Evolutionary conservation across 192 early-diverging fungal genomes (phyloP), one percentile per base, ranked within the genome.

Genomic region (Blastocladiella britannica): DNA sequence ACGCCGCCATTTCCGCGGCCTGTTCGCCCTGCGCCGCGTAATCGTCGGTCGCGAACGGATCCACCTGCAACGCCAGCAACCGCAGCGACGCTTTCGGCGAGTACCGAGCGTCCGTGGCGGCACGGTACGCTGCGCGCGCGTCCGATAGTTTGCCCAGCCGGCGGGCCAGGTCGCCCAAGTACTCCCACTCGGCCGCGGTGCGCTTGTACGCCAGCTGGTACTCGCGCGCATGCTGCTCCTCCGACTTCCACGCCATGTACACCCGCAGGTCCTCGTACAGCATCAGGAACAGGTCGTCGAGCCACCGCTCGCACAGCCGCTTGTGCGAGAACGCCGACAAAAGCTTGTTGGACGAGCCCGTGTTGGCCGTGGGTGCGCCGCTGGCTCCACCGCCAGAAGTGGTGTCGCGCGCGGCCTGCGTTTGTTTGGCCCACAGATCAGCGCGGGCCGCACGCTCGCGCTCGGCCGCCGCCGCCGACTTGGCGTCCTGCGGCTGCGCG

Each of bases 281-380:
- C 3, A 99, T 89, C 95, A 99, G 95, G 57, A 97, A 97, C 52
- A 93, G 72, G 69, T 99, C 97, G 65, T 99, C 95, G 55, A 99
- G 76, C 95, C 95, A 99, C 60, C 94, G 89, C 62, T 99, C 95
- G 60, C 95, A 99, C 43, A 99, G 79, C 24, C 95, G 75, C 79
- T 99, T 99, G 75, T 87, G 84, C 57, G 82, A 79, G 67, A 91
- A 91, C 37, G 37, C 37, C 37, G 37, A 20, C 37, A 47, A 20
- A 20, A 47, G 37, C 37, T 47, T 47, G 37, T 58, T 68, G 53
- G 4, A 54, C 5, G 12, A 4, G 27, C 24, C 29, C 9, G 9
- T 9, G 47, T 51, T 51, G n/a, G 47, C n/a, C 47, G 9, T n/a
- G 47, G n/a, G n/a, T n/a, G n/a, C n/a, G n/a, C n/a, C n/a, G n/a